Evolutionary conservation across 73 alveolate species (phyloP).

Genomic region (Blepharisma japonicum): DNA sequence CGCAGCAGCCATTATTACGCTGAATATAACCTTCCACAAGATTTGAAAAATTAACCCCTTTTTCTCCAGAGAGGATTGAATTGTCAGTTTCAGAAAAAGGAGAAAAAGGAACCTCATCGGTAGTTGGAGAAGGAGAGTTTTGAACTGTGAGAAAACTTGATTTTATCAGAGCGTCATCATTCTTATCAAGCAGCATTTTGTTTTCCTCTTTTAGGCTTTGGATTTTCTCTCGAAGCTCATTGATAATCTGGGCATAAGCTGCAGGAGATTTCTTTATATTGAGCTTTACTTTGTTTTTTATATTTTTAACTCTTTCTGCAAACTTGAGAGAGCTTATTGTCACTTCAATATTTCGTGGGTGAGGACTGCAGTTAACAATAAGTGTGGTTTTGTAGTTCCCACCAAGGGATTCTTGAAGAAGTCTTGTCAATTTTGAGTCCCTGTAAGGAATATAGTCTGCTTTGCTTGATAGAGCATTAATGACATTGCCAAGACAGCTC

Average conservation of each 20-base stretch:
- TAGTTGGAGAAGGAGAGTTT: too few relatives aligned
- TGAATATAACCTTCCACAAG: too few relatives aligned
- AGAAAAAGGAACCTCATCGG: too few relatives aligned
- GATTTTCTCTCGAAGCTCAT: slow-evolving; percentile 7
- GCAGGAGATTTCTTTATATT: slow-evolving; percentile 27
- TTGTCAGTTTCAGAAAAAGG: too few relatives aligned
- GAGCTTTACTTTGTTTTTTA: neutral
- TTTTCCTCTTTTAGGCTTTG: neutral
- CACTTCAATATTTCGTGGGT: slow-evolving; percentile 71
- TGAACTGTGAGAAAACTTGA: too few relatives aligned
- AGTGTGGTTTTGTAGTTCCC: slow-evolving; percentile 91
- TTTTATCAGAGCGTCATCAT: too few relatives aligned
- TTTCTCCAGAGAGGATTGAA: too few relatives aligned
- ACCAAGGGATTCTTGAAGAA: slow-evolving; percentile 86
- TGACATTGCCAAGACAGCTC: slow-evolving; percentile 77
- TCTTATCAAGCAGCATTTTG: too few relatives aligned
- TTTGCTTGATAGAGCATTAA: slow-evolving; percentile 57
- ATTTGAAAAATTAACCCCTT: too few relatives aligned
- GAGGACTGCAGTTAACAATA: slow-evolving; percentile 85
- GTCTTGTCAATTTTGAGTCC: slow-evolving; percentile 84
- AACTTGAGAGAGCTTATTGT: slow-evolving; percentile 76
- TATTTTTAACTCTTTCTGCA: slow-evolving; percentile 85
- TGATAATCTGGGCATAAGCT: neutral
- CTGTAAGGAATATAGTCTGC: slow-evolving; percentile 82
- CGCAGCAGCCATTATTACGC: too few relatives aligned